Evolutionary conservation across 1,284 basidiomycete species (phyloP).

Genomic region (Macrocystidia cucumis): DNA sequence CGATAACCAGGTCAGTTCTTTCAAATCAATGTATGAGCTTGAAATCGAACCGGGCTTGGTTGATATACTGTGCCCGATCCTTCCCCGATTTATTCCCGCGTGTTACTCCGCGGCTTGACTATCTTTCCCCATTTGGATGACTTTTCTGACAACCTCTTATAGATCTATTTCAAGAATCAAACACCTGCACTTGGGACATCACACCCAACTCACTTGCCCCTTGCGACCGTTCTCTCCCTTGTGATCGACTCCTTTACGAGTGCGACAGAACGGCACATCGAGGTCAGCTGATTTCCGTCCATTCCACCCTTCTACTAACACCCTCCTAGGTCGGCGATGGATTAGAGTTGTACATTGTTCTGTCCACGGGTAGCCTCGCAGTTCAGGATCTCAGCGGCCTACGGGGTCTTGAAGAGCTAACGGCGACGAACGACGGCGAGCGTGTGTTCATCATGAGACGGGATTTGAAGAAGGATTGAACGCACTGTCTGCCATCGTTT

Average conservation of each 20-base stretch:
- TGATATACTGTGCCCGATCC: constrained; percentile 25
- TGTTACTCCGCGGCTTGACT: constrained; percentile 13
- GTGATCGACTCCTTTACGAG: constrained; percentile 92
- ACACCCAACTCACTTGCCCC: constrained; percentile 76
- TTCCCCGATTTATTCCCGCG: constrained; percentile 38
- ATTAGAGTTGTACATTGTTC: constrained; percentile 83
- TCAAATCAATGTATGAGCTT: constrained; percentile 14
- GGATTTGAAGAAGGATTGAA: constrained; percentile 59
- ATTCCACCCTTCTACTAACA: constrained; percentile 7
- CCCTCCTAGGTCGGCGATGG: constrained; percentile 78
- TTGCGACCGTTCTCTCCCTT: constrained; percentile 73
- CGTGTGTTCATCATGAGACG: constrained; percentile 66
- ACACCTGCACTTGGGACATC: constrained; percentile 53
- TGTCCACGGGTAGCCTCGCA: constrained; percentile 56
- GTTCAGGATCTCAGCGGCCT: constrained; percentile 54
- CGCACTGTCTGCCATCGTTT: constrained; percentile 9
- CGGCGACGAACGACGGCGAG: constrained; percentile 50
- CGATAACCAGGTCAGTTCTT: constrained; percentile 79
- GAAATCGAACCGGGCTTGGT: constrained; percentile 8
- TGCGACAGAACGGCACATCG: constrained; percentile 94
- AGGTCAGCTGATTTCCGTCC: constrained; percentile 40
- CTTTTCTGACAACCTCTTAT: constrained; percentile 12
- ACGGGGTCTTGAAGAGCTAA: constrained; percentile 57
- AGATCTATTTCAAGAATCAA: constrained; percentile 98
- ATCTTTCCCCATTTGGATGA: constrained; percentile 9